Base-by-base conservation (phyloP, 306 rosid genomes). In the Mucuna pruriens region DNA sequence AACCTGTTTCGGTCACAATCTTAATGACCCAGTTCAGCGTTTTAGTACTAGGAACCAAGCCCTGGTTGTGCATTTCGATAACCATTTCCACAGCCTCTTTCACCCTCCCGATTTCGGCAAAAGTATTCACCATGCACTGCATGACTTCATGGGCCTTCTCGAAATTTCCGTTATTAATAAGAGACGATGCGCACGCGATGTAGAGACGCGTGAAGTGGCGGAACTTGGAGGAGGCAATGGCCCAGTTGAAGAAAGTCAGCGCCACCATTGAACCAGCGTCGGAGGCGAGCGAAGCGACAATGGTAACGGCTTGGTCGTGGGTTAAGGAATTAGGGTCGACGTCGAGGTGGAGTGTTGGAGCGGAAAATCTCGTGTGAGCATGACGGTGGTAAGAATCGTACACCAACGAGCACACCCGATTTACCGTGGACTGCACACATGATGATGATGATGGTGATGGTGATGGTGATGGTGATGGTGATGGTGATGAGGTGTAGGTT, bases 181-280 rank as follows among this genome's bases (percentile, higher is more conserved):
- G 80, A 0, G 94, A 89, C 6, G 80, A 29, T 0, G 95, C 90
- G 75, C 90, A 91, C 12, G 92, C 85, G 34, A 95, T 90, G 29
- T 95, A 91, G 2, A 90, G 52, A 76, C 95, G 84, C 95, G 92
- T 85, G 49, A 93, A 95, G 57, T 86, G 63, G 17, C 91, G 92
- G 45, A 95, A 95, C 79, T 88, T 93, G 1, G 90, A 7, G 51
- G 72, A 84, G 75, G 86, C 85, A 75, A 87, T 78, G 4, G 89
- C 92, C 99, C 97, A 91, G 49, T 89, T 76, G 75, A 93, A 88
- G 91, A 95, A 95, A 81, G 93, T 83, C 81, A 91, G 62, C 0
- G 97, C 92, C 77, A 86, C 88, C 97, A 93, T 87, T 5, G 97
- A 91, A 48, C 99, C 97, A 26, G 86, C 92, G 38, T 93, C 88